Conservation (phyloP, 768 basidiomycete genomes). For the Serendipita indica region DNA sequence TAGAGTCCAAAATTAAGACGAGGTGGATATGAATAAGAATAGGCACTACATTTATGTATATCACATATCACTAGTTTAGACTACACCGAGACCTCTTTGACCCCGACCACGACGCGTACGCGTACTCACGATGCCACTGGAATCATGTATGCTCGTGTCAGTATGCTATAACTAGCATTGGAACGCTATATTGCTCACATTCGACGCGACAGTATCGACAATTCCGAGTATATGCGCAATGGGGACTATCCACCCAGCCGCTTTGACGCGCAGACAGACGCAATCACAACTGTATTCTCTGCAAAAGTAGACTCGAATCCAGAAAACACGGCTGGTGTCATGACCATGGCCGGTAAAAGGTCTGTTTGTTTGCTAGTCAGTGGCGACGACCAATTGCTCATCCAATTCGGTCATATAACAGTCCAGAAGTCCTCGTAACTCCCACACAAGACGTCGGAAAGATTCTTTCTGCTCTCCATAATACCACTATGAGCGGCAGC, state of each 20-base stretch:
- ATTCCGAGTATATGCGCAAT: conserved; percentile 94
- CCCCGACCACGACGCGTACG: conserved; percentile 2
- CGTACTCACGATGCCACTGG: conserved; percentile 4
- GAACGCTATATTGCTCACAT: neutral
- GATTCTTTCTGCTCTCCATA: conserved; percentile 66
- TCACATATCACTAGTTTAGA: no score
- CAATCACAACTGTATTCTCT: conserved; percentile 77
- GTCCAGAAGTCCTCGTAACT: conserved; percentile 91
- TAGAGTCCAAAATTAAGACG: no score
- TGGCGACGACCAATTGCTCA: neutral
- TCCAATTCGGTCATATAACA: conserved; percentile 20
- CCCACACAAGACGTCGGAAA: conserved; percentile 92
- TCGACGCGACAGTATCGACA: conserved; percentile 44
- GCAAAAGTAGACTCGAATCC: conserved; percentile 93
- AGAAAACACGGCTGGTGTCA: conserved; percentile 92
- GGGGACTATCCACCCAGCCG: conserved; percentile 80
- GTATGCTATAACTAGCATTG: neutral
- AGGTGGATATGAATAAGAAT: no score
- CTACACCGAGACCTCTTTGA: no score
- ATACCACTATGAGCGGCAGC: conserved; percentile 50
- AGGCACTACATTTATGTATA: no score
- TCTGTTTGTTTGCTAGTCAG: conserved; percentile 25
- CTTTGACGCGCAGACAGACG: conserved; percentile 83
- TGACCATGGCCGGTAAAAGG: conserved; percentile 98
- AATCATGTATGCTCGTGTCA: conserved; percentile 9